phyloP scores from a whole-genome alignment of 1,284 basidiomycete genomes.

The Ceratorhiza oryzae-sativae region DNA sequence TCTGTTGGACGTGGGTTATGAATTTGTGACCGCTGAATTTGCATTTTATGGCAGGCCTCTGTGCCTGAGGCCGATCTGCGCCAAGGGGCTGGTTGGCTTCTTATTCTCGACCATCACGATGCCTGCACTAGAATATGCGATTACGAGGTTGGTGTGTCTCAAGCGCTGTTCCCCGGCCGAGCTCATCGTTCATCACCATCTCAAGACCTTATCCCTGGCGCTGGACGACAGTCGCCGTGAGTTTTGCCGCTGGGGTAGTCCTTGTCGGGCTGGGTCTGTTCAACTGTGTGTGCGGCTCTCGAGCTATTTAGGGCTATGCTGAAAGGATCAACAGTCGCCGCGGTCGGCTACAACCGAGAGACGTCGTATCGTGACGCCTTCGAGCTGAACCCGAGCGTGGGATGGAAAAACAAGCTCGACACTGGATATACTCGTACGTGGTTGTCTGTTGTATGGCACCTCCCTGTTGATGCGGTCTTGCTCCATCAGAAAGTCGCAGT shows the following conservation, averaged over 20 bases:
- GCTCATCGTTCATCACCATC: not conserved
- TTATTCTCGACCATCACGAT: not conserved
- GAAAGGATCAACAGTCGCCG: not conserved
- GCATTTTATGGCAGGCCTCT: too few species aligned
- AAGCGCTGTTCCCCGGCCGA: not conserved
- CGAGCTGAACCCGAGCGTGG: not conserved
- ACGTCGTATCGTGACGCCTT: constrained; percentile 15
- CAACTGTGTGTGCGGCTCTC: constrained; percentile 16
- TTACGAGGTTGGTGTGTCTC: constrained; percentile 20
- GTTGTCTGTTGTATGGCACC: not conserved
- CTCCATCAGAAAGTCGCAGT: not conserved
- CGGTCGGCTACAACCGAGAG: constrained; percentile 20
- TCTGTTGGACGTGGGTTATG: too few species aligned
- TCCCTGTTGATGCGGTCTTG: not conserved
- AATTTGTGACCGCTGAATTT: too few species aligned
- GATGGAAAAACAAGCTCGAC: constrained; percentile 27
- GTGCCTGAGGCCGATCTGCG: not conserved
- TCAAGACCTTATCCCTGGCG: constrained; percentile 23
- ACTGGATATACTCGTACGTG: constrained; percentile 26
- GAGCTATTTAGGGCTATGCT: not conserved
- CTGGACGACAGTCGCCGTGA: constrained; percentile 5
- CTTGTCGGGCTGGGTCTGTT: constrained; percentile 20
- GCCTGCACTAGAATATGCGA: constrained; percentile 22
- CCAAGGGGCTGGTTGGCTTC: not conserved
- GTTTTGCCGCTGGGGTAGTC: not conserved